phyloP scores from a whole-genome alignment of 495 filamentous ascomycete genomes.

The Immersiella caudata region DNA sequence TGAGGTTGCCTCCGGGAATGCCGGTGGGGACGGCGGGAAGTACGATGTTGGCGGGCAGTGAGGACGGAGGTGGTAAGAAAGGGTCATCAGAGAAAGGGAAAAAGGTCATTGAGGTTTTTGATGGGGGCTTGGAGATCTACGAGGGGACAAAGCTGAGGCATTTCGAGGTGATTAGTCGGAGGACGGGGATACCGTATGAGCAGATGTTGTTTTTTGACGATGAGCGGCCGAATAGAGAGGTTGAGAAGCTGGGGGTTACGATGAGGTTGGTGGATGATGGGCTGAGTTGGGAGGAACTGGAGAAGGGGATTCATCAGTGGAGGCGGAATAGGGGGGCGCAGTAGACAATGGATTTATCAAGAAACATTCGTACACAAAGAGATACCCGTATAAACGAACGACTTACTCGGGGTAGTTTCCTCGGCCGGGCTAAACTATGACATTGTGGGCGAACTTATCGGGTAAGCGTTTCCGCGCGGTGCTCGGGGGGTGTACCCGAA shows the following conservation, averaged over 20 bases:
- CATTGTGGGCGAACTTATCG: too few species aligned
- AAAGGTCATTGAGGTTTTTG: constrained; percentile 75
- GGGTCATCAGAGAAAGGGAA: constrained; percentile 40
- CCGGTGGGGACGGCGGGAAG: not conserved
- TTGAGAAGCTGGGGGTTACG: constrained; percentile 79
- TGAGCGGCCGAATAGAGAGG: constrained; percentile 82
- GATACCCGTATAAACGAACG: constrained; percentile 19
- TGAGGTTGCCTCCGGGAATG: constrained; percentile 54
- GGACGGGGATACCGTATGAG: constrained; percentile 66
- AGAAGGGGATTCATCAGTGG: constrained; percentile 81
- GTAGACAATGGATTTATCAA: not conserved
- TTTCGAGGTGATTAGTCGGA: constrained; percentile 70
- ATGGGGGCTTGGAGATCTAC: constrained; percentile 82
- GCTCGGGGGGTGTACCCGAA: too few species aligned
- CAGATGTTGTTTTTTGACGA: constrained; percentile 99
- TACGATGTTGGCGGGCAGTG: not conserved
- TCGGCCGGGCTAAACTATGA: too few species aligned
- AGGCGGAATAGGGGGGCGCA: constrained; percentile 57
- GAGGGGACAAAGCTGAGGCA: constrained; percentile 85
- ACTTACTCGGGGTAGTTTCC: too few species aligned
- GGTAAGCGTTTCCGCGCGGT: too few species aligned
- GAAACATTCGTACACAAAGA: not conserved
- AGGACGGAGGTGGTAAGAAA: not conserved
- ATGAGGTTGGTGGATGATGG: constrained; percentile 80
- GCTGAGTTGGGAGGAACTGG: constrained; percentile 75